A percentile compares a stretch with the other conserved stretches of the same genome.
phyloP scores from a whole-genome alignment of 345 rosid species.

The Eucalyptus pumila region DNA sequence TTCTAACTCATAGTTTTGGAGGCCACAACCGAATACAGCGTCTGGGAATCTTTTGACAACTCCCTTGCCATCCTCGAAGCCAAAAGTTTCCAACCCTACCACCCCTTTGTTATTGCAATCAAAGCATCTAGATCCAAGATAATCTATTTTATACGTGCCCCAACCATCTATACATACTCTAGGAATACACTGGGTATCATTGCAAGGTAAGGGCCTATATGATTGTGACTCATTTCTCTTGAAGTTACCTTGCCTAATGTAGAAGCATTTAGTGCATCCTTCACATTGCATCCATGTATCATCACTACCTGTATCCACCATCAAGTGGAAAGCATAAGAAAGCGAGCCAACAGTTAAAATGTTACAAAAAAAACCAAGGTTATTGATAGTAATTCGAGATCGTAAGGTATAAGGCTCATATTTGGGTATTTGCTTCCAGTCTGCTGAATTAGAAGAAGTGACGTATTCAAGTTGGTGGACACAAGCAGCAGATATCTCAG shows the following conservation, averaged over 20 bases:
- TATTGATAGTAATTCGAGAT: fast-evolving
- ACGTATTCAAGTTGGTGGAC: not conserved
- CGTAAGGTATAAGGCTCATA: not conserved
- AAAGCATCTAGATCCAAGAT: not conserved
- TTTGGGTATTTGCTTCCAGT: not conserved
- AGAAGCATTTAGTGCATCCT: not conserved
- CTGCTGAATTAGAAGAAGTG: not conserved
- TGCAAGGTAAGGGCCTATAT: not conserved
- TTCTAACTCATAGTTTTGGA: not conserved
- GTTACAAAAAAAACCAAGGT: not conserved
- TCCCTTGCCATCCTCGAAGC: not conserved
- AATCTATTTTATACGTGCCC: not conserved
- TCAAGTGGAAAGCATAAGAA: not conserved
- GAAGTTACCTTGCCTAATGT: not conserved
- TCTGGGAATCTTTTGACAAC: not conserved
- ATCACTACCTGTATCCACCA: not conserved
- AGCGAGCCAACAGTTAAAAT: not conserved
- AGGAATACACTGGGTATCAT: not conserved
- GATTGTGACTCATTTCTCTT: not conserved
- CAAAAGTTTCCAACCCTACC: not conserved
- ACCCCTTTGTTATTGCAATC: not conserved
- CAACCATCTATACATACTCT: not conserved
- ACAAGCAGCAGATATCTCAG: not conserved
- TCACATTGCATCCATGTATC: not conserved
- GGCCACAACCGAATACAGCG: not conserved